Base-by-base conservation (phyloP, 2,329 filamentous ascomycete genomes). In the Huntiella savannae region DNA sequence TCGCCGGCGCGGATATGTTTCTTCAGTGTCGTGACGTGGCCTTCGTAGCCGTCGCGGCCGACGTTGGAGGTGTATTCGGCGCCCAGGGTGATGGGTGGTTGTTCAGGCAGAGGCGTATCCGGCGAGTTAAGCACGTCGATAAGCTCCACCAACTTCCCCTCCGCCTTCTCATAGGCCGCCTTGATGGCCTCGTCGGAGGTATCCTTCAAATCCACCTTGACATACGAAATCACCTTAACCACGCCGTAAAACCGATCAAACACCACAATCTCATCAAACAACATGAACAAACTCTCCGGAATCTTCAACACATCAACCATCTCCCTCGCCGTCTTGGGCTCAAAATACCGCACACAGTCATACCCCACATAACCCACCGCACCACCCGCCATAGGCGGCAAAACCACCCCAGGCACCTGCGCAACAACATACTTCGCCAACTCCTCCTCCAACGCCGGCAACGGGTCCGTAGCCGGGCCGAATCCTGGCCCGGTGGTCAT, bases 341-440 rank as follows among this genome's bases (percentile, higher is more conserved):
- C 91, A 55, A 98, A 98, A 64, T 96, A 96, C 58, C 80, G 79
- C 56, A 98, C 84, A 61, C 91, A 98, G 60, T 98, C 91, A 59
- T 98, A 98, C 45, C 87, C 87, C 4, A 96, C 85, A 60, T 96
- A 98, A 50, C 91, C 91, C 56, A 98, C 85, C 10, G 87, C 91
- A 43, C 91, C 91, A 36, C 87, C 91, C 0, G 83, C 84, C 64
- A 98, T 67, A 19, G 84, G 82, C 44, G 91, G 91, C 34, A 98
- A 70, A 55, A 73, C 74, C 56, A 96, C 66, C 1, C 79, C 83
- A 0, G 91, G 87, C 3, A 98, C 75, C 36, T 82, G 74, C 33
- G 86, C 82, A 52, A 95, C 83, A 19, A 83, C 74, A 60, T 78
- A 81, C 57, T 82, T 70, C 13, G 76, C 71, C 39, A 98, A 72